Base-by-base conservation (phyloP, 78 protist genomes). In the Capsaspora owczarzaki region DNA sequence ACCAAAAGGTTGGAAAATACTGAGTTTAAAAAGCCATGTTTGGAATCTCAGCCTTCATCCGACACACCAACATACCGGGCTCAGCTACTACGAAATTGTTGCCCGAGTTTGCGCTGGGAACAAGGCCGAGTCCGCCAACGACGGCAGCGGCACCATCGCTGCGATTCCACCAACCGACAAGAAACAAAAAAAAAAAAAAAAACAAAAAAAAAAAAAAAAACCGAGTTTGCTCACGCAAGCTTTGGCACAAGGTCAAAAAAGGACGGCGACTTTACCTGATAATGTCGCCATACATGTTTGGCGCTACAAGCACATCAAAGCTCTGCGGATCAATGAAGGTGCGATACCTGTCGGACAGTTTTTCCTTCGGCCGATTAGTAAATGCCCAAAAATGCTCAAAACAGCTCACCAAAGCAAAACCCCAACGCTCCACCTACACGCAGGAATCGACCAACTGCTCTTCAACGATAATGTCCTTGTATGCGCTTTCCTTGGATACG, bases 221-320 rank as follows among this genome's bases (percentile, higher is more conserved):
- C n/a, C n/a, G n/a, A n/a, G n/a, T n/a, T n/a, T n/a, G n/a, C n/a
- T n/a, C n/a, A n/a, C n/a, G n/a, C n/a, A n/a, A n/a, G n/a, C n/a
- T n/a, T n/a, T n/a, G n/a, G n/a, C n/a, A n/a, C n/a, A n/a, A n/a
- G n/a, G n/a, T 10, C n/a, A 49, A 49, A 16, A 49, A 16, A 49
- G 16, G 56, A 56, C 66, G 35, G n/a, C n/a, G n/a, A n/a, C n/a
- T n/a, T n/a, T 29, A 56, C 66, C 66, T 56, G 20, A 89, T 25
- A 5, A 89, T 89, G 61, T 89, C 90, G 2, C 93, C 93, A 38
- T 83, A 89, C 81, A 89, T 46, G 78, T 89, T 89, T 33, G 89
- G 85, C 20, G 86, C 81, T 14, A 89, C 90, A 35, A 89, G 4
- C 20, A 89, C 93, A 14, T 87, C 93, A 51, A 74, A 89, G 49